Evolutionary conservation across 805 yeast species (phyloP).

Genomic region (Zygosaccharomyces pseudorouxii): DNA sequence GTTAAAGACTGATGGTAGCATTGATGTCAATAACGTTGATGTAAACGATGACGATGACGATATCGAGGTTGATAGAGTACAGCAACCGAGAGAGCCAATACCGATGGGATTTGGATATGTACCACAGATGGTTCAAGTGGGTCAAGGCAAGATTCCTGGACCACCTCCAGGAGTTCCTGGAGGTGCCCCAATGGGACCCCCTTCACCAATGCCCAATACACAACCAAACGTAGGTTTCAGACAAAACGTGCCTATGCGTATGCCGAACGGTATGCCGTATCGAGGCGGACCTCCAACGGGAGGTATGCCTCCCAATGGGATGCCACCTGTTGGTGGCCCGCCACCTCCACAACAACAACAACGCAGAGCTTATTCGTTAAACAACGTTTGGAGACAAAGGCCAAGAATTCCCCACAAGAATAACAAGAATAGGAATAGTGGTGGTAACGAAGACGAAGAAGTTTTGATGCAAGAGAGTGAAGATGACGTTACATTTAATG

Average conservation of each 20-base stretch:
- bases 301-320: slow-evolving; percentile 9
- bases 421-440: slow-evolving; percentile 24
- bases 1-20: slow-evolving; percentile 38
- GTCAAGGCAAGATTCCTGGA: not conserved
- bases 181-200: not conserved
- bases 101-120: slow-evolving; percentile 5
- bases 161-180: slow-evolving; percentile 2
- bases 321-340: slow-evolving; percentile 3
- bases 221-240: slow-evolving; percentile 3
- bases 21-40: slow-evolving; percentile 43
- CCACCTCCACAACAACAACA: slow-evolving; percentile 20
- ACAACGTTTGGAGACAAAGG: slow-evolving; percentile 24
- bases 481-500: slow-evolving; percentile 53
- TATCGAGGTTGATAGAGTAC: not conserved
- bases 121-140: not conserved
- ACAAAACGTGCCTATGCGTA: not conserved
- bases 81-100: not conserved
- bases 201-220: not conserved
- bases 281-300: not conserved
- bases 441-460: slow-evolving; percentile 38
- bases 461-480: slow-evolving; percentile 32
- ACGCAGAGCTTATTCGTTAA: slow-evolving; percentile 22
- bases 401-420: slow-evolving; percentile 11
- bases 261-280: not conserved
- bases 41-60: slow-evolving; percentile 36